These are phyloP conservation scores for Pythium volutum DNA, from an alignment of 352 stramenopile species.

Conservation along the genomic window DNA sequence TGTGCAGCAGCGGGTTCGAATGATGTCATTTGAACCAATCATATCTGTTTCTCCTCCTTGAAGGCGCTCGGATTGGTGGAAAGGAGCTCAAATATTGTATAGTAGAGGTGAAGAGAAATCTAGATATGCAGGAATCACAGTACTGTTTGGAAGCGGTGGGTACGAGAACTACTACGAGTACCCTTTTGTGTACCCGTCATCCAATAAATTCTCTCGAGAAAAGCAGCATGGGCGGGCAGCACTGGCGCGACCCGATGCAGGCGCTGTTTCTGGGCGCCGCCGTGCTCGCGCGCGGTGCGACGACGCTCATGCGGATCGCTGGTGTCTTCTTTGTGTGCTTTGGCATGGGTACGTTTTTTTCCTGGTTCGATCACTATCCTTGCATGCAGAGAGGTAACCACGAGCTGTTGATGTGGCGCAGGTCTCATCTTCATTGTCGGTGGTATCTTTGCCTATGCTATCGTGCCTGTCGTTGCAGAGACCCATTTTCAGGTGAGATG, in stretches of 20 bases:
- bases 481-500: conserved; percentile 3
- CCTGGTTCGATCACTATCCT: not conserved
- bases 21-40: not conserved
- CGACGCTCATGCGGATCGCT: conserved; percentile 22
- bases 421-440: conserved; percentile 27
- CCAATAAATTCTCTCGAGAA: not conserved
- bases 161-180: no score
- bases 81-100: not conserved
- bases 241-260: conserved; percentile 29
- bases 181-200: not conserved
- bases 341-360: conserved; percentile 24
- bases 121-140: not conserved
- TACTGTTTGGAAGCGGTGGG: not conserved
- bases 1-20: not conserved
- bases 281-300: conserved; percentile 22
- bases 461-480: conserved; percentile 23
- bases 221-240: conserved; percentile 8
- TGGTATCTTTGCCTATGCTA: conserved; percentile 27
- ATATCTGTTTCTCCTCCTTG: not conserved
- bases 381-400: no score
- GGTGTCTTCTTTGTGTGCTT: conserved; percentile 22
- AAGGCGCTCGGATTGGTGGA: not conserved
- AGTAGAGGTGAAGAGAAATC: not conserved
- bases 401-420: not conserved
- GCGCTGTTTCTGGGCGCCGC: conserved; percentile 19